Evolutionary conservation across 768 basidiomycete species (phyloP).

Genomic region (Hortiboletus campestris): DNA sequence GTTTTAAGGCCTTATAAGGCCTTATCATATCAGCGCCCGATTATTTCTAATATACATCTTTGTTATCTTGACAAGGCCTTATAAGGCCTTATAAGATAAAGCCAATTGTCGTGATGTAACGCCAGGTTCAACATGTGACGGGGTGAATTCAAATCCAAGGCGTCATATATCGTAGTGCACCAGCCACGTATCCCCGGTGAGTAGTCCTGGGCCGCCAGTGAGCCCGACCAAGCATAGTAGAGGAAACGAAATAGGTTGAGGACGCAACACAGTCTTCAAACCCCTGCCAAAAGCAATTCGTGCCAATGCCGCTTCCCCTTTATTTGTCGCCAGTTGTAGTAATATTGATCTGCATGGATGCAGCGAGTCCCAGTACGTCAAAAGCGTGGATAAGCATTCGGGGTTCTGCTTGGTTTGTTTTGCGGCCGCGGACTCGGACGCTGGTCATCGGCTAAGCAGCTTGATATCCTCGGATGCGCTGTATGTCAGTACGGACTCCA

Average conservation of each 20-base stretch:
- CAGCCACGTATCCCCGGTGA: no score
- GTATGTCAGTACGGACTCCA: neutral
- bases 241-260: no score
- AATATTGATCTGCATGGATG: neutral
- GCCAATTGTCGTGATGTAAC: no score
- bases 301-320: neutral
- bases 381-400: neutral
- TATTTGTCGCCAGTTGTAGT: neutral
- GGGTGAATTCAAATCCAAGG: neutral
- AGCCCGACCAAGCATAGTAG: no score
- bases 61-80: no score
- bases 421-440: neutral
- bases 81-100: no score
- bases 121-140: neutral
- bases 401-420: neutral
- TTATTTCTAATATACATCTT: no score
- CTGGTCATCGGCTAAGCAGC: neutral
- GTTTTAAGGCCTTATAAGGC: no score
- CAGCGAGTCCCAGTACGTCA: neutral
- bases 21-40: no score
- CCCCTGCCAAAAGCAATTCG: no score
- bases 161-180: neutral
- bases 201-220: no score
- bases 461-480: neutral
- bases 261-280: no score